Percentiles rank a stretch among this genome's conserved stretches.
Conservation (phyloP, 1,284 basidiomycete genomes). For the Ceratobasidium sp. region DNA sequence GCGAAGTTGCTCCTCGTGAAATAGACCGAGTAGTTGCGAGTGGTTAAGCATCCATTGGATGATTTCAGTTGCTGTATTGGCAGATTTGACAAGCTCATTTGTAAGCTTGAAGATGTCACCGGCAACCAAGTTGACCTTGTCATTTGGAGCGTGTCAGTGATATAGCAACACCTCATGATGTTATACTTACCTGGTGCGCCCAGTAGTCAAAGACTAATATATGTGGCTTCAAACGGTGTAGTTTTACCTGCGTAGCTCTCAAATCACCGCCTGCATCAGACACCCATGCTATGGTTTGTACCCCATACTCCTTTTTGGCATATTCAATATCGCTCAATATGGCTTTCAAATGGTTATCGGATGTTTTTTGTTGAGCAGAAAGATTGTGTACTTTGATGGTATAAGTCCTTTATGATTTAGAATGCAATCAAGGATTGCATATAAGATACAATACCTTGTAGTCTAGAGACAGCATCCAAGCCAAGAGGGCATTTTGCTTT, state of each 20-base stretch:
- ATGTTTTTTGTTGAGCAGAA: neutral
- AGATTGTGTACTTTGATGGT: conserved; percentile 15
- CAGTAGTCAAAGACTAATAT: conserved; percentile 52
- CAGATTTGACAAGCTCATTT: neutral
- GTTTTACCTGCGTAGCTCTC: conserved; percentile 46
- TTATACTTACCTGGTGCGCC: conserved; percentile 51
- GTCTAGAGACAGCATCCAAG: conserved; percentile 25
- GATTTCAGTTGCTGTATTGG: neutral
- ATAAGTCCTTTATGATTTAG: neutral
- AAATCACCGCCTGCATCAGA: conserved; percentile 53
- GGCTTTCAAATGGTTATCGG: neutral
- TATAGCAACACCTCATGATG: neutral
- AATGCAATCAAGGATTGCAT: neutral
- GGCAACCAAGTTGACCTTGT: conserved; percentile 5
- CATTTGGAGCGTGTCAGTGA: neutral
- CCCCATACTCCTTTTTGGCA: neutral
- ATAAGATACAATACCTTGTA: conserved; percentile 15
- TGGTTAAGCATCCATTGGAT: conserved; percentile 13
- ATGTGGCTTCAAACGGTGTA: conserved; percentile 45
- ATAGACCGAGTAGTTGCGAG: conserved; percentile 6
- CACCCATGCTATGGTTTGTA: conserved; percentile 9
- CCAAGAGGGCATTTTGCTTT: conserved; percentile 8
- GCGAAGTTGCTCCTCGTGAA: conserved; percentile 4
- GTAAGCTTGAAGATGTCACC: conserved; percentile 14
- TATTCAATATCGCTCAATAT: neutral